These are phyloP conservation scores for Acanthamoeba lenticulata DNA, from an alignment of 208 protist species.

Conservation along the genomic window DNA sequence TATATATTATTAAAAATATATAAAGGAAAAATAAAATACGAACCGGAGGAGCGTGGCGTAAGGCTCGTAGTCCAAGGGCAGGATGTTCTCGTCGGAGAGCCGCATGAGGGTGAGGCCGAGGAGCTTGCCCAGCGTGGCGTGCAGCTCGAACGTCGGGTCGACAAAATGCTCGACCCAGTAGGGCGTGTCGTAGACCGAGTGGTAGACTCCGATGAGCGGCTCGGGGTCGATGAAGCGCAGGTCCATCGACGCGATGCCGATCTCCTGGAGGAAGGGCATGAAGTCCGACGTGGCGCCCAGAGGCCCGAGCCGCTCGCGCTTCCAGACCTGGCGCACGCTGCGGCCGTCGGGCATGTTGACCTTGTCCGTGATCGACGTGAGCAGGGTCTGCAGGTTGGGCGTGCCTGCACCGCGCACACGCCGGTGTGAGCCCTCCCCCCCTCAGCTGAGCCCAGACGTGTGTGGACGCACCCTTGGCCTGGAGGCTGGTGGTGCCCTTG, in stretches of 20 bases:
- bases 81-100: not conserved
- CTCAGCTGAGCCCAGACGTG: too few species aligned
- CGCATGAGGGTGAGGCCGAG: not conserved
- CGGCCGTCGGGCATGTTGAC: conserved; percentile 32
- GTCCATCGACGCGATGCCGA: conserved; percentile 38
- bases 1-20: too few species aligned
- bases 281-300: conserved; percentile 39
- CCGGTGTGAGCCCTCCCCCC: too few species aligned
- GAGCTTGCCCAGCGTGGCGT: conserved; percentile 13
- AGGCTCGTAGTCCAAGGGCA: conserved; percentile 10
- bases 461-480: conserved; percentile 10
- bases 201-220: conserved; percentile 58
- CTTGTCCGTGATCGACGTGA: not conserved
- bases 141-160: conserved; percentile 16
- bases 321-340: not conserved
- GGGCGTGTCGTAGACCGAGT: conserved; percentile 67
- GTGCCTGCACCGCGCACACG: not conserved
- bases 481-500: conserved; percentile 9
- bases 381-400: not conserved
- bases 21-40: too few species aligned
- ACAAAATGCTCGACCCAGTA: conserved; percentile 64
- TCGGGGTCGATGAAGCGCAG: conserved; percentile 4
- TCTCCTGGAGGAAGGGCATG: conserved; percentile 40
- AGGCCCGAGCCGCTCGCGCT: not conserved
- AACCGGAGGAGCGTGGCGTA: conserved; percentile 26